Evolutionary conservation across 1,284 basidiomycete species (phyloP).

Genomic region (Schizophyllum amplum): DNA sequence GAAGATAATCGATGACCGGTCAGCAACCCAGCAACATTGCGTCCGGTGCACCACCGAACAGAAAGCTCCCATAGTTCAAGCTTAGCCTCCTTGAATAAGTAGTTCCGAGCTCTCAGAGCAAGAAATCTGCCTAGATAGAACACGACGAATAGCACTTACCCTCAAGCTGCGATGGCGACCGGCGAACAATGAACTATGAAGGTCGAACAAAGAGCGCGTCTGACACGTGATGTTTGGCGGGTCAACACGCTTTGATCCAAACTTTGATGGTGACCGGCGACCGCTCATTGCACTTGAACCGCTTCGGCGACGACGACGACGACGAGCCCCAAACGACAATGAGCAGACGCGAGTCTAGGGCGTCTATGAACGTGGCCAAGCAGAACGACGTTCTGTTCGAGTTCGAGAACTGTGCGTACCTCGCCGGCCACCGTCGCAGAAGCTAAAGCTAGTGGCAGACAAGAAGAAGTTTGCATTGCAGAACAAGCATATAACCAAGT

Average conservation of each 20-base stretch:
- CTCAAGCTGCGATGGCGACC: too few species aligned
- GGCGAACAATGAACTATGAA: background rate
- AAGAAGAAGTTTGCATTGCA: slow-evolving; percentile 86
- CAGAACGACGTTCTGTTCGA: slow-evolving; percentile 75
- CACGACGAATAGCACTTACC: too few species aligned
- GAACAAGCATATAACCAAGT: slow-evolving; percentile 87
- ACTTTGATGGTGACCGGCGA: background rate
- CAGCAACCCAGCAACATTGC: too few species aligned
- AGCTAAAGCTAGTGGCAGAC: slow-evolving; percentile 40
- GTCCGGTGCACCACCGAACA: too few species aligned
- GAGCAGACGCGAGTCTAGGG: slow-evolving; percentile 75
- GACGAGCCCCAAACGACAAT: too few species aligned
- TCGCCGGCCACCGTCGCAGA: slow-evolving; percentile 7
- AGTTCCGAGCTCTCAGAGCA: too few species aligned
- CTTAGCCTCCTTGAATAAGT: too few species aligned
- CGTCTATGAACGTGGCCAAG: slow-evolving; percentile 46
- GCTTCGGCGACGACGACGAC: background rate
- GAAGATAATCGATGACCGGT: too few species aligned
- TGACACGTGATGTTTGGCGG: background rate
- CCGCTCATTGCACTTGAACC: background rate
- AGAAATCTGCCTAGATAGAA: too few species aligned
- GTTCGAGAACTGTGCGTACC: slow-evolving; percentile 69
- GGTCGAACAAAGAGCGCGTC: background rate
- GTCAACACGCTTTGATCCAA: too few species aligned
- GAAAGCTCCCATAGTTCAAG: too few species aligned